These are phyloP conservation scores for Deuterostichococcus epilithicus DNA, from an alignment of 139 green algal species.

Conservation along the genomic window DNA sequence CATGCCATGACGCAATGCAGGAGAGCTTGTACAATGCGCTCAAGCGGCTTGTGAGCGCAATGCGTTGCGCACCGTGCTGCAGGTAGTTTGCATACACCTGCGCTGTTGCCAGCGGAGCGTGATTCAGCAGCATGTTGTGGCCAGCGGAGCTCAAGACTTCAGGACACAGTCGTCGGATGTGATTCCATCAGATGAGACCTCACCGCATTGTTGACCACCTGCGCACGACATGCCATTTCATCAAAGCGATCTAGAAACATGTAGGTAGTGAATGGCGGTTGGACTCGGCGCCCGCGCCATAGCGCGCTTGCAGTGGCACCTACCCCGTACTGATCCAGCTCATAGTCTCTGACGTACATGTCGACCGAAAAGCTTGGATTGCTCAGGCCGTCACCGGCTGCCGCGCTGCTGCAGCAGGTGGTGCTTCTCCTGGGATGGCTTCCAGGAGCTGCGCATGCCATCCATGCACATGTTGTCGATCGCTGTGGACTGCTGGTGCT, in stretches of 20 bases:
- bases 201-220: slow-evolving; percentile 41
- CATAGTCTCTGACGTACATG: slow-evolving; percentile 40
- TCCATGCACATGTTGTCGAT: no score
- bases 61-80: slow-evolving; percentile 33
- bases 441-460: no score
- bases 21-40: no score
- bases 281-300: no score
- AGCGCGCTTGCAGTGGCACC: no score
- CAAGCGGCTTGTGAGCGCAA: no score
- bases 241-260: no score
- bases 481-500: no score
- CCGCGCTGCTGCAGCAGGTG: no score
- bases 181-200: background rate
- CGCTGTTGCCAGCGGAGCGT: background rate
- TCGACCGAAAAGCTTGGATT: background rate
- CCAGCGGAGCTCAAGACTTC: background rate
- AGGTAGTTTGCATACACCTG: slow-evolving; percentile 42
- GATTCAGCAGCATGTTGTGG: background rate
- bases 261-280: no score
- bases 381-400: background rate
- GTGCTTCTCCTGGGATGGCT: no score
- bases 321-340: slow-evolving; percentile 35
- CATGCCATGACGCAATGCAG: no score
- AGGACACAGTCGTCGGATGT: background rate
- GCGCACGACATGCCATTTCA: background rate